Conservation (phyloP, 768 basidiomycete genomes). For the Inosperma sp. region DNA sequence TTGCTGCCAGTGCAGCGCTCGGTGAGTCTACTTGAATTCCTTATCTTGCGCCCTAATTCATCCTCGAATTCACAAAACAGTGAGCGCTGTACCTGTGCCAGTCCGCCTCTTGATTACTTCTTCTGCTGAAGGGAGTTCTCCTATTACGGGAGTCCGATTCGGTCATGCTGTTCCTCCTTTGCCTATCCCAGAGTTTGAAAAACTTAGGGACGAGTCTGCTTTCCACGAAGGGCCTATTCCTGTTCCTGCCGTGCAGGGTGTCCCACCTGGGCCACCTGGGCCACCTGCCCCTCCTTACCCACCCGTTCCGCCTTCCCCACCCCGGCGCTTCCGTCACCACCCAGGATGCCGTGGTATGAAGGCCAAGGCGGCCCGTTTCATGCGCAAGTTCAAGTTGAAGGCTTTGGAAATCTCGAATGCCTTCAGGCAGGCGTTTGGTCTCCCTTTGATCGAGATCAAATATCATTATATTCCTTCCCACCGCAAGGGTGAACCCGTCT, state of each 20-base stretch:
- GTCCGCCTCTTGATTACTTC: conserved; percentile 42
- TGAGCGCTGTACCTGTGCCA: conserved; percentile 39
- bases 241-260: neutral
- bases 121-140: conserved; percentile 10
- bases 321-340: conserved; percentile 2
- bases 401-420: conserved; percentile 48
- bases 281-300: neutral
- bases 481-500: neutral
- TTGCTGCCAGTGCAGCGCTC: conserved; percentile 35
- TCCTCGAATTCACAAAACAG: conserved; percentile 34
- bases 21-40: conserved; percentile 21
- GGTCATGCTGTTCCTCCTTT: conserved; percentile 19
- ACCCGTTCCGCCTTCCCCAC: neutral
- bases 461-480: conserved; percentile 2
- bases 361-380: neutral
- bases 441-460: conserved; percentile 41
- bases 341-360: neutral
- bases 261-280: neutral
- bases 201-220: no score
- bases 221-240: no score
- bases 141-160: conserved; percentile 16
- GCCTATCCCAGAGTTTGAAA: neutral
- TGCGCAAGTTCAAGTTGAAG: conserved; percentile 34
- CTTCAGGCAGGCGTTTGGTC: conserved; percentile 52
- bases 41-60: neutral